Evolutionary conservation across 2,329 filamentous ascomycete genomes (phyloP).

Genomic region (Colletotrichum coccodes): DNA sequence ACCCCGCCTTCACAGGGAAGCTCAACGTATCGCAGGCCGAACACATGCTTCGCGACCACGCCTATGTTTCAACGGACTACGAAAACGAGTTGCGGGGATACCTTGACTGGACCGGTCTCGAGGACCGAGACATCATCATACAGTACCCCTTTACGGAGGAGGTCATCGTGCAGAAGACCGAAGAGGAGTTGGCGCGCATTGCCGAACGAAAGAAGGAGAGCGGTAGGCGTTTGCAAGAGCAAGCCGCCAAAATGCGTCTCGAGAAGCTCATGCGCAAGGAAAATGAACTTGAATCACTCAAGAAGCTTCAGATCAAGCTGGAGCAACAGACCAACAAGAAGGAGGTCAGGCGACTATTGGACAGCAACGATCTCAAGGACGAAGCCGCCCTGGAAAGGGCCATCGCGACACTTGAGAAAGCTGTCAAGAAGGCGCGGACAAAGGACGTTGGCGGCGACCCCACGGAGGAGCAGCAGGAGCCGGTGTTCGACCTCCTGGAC

Average conservation of each 20-base stretch:
- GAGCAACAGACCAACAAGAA: constrained; percentile 83
- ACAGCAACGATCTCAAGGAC: constrained; percentile 92
- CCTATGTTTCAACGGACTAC: constrained; percentile 88
- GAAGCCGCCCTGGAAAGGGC: constrained; percentile 86
- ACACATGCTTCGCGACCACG: constrained; percentile 86
- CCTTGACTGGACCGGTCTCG: constrained; percentile 90
- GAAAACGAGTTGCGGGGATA: constrained; percentile 80
- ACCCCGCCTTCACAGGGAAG: constrained; percentile 88
- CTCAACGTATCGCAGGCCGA: constrained; percentile 89
- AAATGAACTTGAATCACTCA: constrained; percentile 93
- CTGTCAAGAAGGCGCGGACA: constrained; percentile 88
- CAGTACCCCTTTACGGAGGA: constrained; percentile 97
- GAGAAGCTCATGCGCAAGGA: constrained; percentile 97
- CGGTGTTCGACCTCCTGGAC: constrained; percentile 89
- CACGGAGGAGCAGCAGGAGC: constrained; percentile 83
- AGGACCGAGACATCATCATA: constrained; percentile 87
- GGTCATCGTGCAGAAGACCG: constrained; percentile 87
- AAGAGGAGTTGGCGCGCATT: constrained; percentile 89
- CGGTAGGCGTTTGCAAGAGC: constrained; percentile 89
- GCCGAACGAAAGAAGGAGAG: constrained; percentile 97
- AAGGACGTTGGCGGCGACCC: constrained; percentile 89
- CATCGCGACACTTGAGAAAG: constrained; percentile 89
- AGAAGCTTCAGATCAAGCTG: constrained; percentile 79
- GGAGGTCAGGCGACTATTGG: constrained; percentile 85
- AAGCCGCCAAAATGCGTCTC: constrained; percentile 95